Evolutionary conservation across 371 early-diverging fungal genomes (phyloP).

Genomic region (Neoconidiobolus thromboides): DNA sequence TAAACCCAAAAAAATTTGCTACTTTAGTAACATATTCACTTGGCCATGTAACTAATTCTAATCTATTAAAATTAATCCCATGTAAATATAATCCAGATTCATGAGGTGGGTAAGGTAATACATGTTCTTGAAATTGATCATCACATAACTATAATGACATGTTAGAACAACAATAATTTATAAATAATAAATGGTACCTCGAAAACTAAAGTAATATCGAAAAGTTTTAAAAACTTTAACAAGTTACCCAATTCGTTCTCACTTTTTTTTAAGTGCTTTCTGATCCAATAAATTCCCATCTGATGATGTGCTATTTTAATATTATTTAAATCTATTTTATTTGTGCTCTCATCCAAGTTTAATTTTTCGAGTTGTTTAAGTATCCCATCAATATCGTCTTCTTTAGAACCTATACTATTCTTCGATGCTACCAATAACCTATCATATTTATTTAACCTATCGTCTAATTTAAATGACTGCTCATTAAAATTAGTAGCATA

Average conservation of each 20-base stretch:
- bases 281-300: conserved; percentile 62
- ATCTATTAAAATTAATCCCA: conserved; percentile 70
- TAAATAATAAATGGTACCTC: conserved; percentile 27
- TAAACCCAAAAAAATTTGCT: conserved; percentile 62
- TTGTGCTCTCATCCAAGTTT: background rate
- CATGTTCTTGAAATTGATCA: conserved; percentile 87
- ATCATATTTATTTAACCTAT: conserved; percentile 13
- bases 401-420: conserved; percentile 32
- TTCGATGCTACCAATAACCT: conserved; percentile 77
- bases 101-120: conserved; percentile 62
- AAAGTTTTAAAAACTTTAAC: conserved; percentile 31
- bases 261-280: conserved; percentile 36
- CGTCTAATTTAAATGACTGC: conserved; percentile 13
- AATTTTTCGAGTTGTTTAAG: background rate
- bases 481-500: conserved; percentile 35
- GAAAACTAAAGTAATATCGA: conserved; percentile 64
- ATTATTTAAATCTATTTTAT: background rate
- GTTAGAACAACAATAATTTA: background rate
- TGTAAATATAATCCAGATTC: conserved; percentile 74
- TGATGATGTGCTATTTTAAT: conserved; percentile 28
- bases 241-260: conserved; percentile 45
- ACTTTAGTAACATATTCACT: conserved; percentile 31
- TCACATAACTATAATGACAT: conserved; percentile 51
- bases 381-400: conserved; percentile 10
- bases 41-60: conserved; percentile 46